These are phyloP conservation scores for Apiospora rasikravindrae DNA, from an alignment of 2,329 filamentous ascomycete species.

Conservation along the genomic window DNA sequence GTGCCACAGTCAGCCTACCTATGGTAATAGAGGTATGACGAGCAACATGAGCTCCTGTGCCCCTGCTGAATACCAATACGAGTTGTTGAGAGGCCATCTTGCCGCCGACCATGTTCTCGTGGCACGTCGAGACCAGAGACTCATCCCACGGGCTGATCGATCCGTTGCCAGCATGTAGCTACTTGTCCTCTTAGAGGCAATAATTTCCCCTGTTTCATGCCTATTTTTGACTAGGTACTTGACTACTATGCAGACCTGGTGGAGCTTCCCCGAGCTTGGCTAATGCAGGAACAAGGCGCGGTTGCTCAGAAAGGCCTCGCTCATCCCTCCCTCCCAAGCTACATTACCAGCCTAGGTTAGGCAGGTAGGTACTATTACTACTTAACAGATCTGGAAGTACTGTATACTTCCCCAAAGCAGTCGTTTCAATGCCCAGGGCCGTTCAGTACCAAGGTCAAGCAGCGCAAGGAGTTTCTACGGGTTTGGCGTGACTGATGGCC, in stretches of 20 bases:
- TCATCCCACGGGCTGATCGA: background rate
- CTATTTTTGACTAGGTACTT: constrained; percentile 24
- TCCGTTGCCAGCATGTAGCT: background rate
- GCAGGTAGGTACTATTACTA: background rate
- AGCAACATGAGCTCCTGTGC: background rate
- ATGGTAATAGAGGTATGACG: background rate
- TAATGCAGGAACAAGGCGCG: constrained; percentile 26
- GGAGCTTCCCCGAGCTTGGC: constrained; percentile 18
- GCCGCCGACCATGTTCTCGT: background rate
- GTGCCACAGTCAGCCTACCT: background rate
- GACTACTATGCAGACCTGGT: constrained; percentile 5
- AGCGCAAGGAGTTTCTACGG: background rate
- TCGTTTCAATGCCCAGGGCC: background rate
- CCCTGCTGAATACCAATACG: background rate
- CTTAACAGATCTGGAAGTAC: background rate
- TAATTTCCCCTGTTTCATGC: constrained; percentile 25
- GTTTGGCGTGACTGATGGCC: background rate
- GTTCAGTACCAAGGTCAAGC: background rate
- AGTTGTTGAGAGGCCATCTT: background rate
- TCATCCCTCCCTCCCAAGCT: background rate
- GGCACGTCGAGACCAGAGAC: background rate
- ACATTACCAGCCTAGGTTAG: background rate
- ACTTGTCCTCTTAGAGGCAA: constrained; percentile 6
- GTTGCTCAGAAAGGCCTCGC: constrained; percentile 8
- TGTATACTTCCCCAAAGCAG: background rate